These are phyloP conservation scores for Alisma plantagoaquatica DNA, from an alignment of 106 monocot species.

Conservation along the genomic window DNA sequence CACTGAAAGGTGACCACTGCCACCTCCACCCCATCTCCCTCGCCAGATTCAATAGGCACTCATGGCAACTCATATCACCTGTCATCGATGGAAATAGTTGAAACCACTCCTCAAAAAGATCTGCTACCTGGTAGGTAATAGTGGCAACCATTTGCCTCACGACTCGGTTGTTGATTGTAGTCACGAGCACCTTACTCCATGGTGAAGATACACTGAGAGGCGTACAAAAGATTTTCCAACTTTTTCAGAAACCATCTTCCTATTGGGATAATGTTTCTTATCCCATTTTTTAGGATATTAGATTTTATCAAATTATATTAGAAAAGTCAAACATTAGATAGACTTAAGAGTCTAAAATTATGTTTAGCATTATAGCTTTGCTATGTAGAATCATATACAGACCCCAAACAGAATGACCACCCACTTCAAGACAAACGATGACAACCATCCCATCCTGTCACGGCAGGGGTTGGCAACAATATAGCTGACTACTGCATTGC, in stretches of 20 bases:
- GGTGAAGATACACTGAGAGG: not conserved
- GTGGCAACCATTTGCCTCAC: not conserved
- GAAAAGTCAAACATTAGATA: too few species aligned
- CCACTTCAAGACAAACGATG: too few species aligned
- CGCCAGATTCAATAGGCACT: not conserved
- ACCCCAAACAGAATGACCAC: too few species aligned
- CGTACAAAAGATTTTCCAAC: constrained; percentile 10
- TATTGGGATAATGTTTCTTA: constrained; percentile 4
- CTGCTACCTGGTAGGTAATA: constrained; percentile 1
- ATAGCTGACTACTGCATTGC: too few species aligned
- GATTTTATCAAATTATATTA: too few species aligned
- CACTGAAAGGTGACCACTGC: constrained; percentile 8
- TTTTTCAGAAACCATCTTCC: constrained; percentile 8
- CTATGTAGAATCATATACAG: too few species aligned
- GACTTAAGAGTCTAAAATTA: too few species aligned
- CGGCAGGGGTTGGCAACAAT: too few species aligned
- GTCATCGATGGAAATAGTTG: constrained; percentile 7
- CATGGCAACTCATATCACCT: not conserved
- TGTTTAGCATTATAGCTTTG: constrained; percentile 2
- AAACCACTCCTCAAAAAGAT: constrained; percentile 10
- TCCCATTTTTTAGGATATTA: constrained; percentile 7
- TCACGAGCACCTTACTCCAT: constrained; percentile 26
- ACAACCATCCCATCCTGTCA: too few species aligned
- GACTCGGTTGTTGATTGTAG: constrained; percentile 14
- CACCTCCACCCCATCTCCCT: constrained; percentile 9